phyloP scores from a whole-genome alignment of 805 yeast species.

The Ogataea nonfermentans region DNA sequence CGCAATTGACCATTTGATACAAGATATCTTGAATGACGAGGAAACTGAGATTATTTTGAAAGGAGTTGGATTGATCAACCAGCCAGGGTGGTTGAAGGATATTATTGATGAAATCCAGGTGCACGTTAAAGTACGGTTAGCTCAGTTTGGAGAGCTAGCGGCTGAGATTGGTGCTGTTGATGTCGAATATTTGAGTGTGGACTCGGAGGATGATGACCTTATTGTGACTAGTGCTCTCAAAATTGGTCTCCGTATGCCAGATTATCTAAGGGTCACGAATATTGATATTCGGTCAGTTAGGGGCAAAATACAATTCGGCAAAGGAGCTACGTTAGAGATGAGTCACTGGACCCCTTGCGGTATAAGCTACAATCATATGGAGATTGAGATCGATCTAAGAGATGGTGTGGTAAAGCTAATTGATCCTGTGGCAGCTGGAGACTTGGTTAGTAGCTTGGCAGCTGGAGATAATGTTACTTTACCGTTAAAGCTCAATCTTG shows the following conservation, averaged over 20 bases:
- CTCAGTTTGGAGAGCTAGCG: neutral
- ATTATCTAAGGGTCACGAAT: neutral
- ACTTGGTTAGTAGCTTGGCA: neutral
- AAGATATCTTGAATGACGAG: constrained; percentile 3
- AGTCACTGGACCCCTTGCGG: constrained; percentile 19
- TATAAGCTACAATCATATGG: constrained; percentile 15
- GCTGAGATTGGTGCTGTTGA: neutral
- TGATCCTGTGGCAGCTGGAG: constrained; percentile 3
- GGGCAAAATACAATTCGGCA: neutral
- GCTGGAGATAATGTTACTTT: constrained; percentile 8
- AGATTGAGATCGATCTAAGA: constrained; percentile 8
- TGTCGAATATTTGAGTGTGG: neutral
- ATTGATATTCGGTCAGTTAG: neutral
- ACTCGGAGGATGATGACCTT: neutral
- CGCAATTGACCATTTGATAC: constrained; percentile 9
- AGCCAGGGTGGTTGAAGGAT: constrained; percentile 11
- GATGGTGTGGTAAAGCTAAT: constrained; percentile 8
- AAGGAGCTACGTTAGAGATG: constrained; percentile 4
- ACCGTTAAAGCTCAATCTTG: constrained; percentile 12
- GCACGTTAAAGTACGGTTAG: neutral
- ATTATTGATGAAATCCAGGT: constrained; percentile 8
- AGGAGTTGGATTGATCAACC: constrained; percentile 2
- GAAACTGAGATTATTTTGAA: constrained; percentile 2
- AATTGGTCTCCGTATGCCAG: neutral
- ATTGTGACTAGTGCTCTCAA: neutral